phyloP scores from a whole-genome alignment of 495 filamentous ascomycete species.

The Mycothermus thermophilus region DNA sequence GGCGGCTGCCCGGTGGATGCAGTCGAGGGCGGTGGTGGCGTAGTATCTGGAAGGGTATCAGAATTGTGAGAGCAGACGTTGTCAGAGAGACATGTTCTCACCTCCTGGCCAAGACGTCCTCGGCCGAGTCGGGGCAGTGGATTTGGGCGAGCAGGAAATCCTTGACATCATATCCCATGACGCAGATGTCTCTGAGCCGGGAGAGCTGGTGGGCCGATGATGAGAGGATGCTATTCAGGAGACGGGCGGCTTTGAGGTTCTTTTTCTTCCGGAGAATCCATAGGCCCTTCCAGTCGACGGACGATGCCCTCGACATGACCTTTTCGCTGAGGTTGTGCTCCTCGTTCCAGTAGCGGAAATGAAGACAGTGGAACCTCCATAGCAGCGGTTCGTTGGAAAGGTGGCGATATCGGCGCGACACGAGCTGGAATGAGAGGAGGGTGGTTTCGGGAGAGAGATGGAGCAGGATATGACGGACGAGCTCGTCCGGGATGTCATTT shows the following conservation, averaged over 20 bases:
- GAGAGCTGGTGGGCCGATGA: conserved; percentile 54
- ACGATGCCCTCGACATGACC: conserved; percentile 30
- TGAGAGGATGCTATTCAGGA: conserved; percentile 57
- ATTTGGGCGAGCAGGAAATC: conserved; percentile 62
- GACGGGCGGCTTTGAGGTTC: conserved; percentile 39
- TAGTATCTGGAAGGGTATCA: conserved; percentile 45
- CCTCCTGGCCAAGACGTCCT: conserved; percentile 74
- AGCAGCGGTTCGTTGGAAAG: conserved; percentile 56
- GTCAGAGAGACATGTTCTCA: conserved; percentile 25
- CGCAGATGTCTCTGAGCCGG: conserved; percentile 53
- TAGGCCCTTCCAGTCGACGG: conserved; percentile 63
- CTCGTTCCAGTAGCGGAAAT: conserved; percentile 59
- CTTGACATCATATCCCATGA: conserved; percentile 74
- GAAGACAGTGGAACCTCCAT: conserved; percentile 64
- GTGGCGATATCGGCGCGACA: conserved; percentile 49
- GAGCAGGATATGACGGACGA: conserved; percentile 54
- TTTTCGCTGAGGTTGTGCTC: conserved; percentile 50
- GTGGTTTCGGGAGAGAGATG: conserved; percentile 42
- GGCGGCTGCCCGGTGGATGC: conserved; percentile 69
- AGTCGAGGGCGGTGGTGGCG: conserved; percentile 53
- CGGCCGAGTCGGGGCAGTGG: conserved; percentile 38
- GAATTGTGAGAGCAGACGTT: background rate
- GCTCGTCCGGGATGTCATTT: conserved; percentile 51
- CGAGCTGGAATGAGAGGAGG: conserved; percentile 36
- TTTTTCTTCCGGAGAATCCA: conserved; percentile 45